Conservation (phyloP, 257 asterid genomes). For the Gentiana dahurica region DNA sequence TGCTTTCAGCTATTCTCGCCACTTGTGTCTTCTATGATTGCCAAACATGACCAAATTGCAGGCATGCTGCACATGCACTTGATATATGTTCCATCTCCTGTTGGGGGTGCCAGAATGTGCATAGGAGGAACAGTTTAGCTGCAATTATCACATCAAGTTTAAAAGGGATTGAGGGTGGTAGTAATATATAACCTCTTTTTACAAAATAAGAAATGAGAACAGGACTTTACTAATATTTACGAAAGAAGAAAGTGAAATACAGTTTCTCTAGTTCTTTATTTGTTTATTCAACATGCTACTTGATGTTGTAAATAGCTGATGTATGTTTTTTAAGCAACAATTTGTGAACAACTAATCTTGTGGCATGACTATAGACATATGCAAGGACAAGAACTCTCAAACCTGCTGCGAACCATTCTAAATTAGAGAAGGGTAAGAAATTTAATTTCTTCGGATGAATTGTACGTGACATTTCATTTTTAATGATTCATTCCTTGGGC, state of each 20-base stretch:
- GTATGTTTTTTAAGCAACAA: constrained; percentile 4
- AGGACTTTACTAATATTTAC: neutral
- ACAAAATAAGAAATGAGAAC: neutral
- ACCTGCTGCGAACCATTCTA: constrained; percentile 23
- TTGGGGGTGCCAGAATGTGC: too few relatives aligned
- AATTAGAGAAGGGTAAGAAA: constrained; percentile 41
- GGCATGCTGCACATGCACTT: too few relatives aligned
- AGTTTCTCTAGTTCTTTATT: neutral
- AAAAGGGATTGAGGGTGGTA: too few relatives aligned
- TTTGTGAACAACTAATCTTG: constrained; percentile 14
- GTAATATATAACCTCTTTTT: too few relatives aligned
- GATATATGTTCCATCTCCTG: too few relatives aligned
- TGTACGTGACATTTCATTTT: constrained; percentile 5
- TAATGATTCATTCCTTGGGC: constrained; percentile 12
- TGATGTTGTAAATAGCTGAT: neutral
- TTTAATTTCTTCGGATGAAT: neutral
- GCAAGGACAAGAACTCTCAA: constrained; percentile 17
- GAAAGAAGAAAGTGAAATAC: neutral
- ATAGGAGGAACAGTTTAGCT: too few relatives aligned
- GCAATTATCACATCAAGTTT: too few relatives aligned
- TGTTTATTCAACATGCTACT: neutral
- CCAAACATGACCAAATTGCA: too few relatives aligned
- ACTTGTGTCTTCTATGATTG: too few relatives aligned
- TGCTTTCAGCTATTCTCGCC: too few relatives aligned
- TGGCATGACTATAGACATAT: constrained; percentile 34